Percentiles rank a stretch among this genome's conserved stretches.
phyloP scores from a whole-genome alignment of 108 stramenopile genomes.

The Schizochytrium sp. region DNA sequence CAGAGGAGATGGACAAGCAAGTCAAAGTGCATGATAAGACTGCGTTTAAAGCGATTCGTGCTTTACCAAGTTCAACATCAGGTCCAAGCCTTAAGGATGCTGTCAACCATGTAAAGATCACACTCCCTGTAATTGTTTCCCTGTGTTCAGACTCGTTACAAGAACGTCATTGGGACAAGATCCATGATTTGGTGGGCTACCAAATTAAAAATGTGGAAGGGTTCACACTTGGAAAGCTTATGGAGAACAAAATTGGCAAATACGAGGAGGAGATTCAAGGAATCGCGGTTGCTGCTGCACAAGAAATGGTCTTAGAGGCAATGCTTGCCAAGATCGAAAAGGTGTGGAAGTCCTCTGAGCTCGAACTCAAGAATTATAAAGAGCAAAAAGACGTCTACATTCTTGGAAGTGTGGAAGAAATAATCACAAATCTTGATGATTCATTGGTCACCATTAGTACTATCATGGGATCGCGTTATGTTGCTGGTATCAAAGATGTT shows the following conservation, averaged over 20 bases:
- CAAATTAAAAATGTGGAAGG: conserved; percentile 71
- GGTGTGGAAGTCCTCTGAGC: conserved; percentile 72
- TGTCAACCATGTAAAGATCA: conserved; percentile 74
- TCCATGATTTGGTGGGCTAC: conserved; percentile 77
- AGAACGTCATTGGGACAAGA: conserved; percentile 78
- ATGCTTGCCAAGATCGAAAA: conserved; percentile 77
- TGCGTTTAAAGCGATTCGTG: conserved; percentile 72
- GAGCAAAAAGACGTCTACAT: conserved; percentile 81
- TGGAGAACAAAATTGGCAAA: conserved; percentile 70
- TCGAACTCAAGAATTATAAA: conserved; percentile 76
- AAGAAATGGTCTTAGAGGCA: conserved; percentile 78
- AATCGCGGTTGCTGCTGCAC: conserved; percentile 77
- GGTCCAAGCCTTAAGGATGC: conserved; percentile 75
- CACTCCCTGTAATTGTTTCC: conserved; percentile 77
- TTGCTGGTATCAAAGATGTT: conserved; percentile 73
- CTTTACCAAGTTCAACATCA: conserved; percentile 75
- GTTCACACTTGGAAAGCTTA: conserved; percentile 77
- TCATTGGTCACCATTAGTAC: conserved; percentile 82
- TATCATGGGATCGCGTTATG: conserved; percentile 78
- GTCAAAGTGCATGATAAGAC: conserved; percentile 70
- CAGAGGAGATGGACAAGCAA: conserved; percentile 72
- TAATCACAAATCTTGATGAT: conserved; percentile 78
- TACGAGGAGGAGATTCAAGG: conserved; percentile 60
- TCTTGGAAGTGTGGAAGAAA: conserved; percentile 77
- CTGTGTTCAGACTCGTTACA: conserved; percentile 73